Base-by-base conservation (phyloP, 805 yeast species). In the Schizosaccharomyces japonicus region DNA sequence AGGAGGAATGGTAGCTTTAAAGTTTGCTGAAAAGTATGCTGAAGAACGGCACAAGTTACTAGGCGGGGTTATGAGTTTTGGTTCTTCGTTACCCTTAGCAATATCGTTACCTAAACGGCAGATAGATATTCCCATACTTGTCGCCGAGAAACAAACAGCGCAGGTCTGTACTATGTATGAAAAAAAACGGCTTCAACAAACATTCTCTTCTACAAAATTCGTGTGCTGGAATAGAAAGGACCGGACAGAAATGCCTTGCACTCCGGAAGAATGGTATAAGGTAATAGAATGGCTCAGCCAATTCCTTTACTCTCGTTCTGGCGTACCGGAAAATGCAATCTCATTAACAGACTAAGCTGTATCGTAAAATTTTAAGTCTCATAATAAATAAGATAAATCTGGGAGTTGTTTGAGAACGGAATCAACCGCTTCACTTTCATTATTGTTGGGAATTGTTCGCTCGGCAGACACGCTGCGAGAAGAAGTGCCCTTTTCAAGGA, bases 1-100 rank as follows among this genome's bases (percentile, higher is more conserved):
- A 19, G 47, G 47, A 6, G 47, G 39, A n/a, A 31, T 45, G 34
- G 34, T 31, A 19, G 47, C 39, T 31, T 31, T 45, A n/a, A 19
- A 45, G 15, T n/a, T 29, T 31, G 39, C 15, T 7, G 19, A n/a
- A 21, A 19, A 45, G 19, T 31, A 17, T 11, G 25, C 47, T 11
- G 23, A 21, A 4, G 33, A 15, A n/a, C 30, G 17, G 19, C 36
- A 31, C 3, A 36, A 30, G 10, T n/a, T 10, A n/a, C 19, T 42
- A 15, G 46, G 46, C 15, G 46, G 46, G n/a, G 32, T 42, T 26
- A 21, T 42, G 19, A 23, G 30, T 27, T 27, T 42, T 42, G 46
- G 46, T 3, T 28, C 30, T 5, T 23, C n/a, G 13, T 28, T 42
- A 27, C 46, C 46, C 2, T 23, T 36, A 36, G 25, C 42, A 13